phyloP scores from a whole-genome alignment of 306 rosid genomes.

The Notholithocarpus densiflorus region DNA sequence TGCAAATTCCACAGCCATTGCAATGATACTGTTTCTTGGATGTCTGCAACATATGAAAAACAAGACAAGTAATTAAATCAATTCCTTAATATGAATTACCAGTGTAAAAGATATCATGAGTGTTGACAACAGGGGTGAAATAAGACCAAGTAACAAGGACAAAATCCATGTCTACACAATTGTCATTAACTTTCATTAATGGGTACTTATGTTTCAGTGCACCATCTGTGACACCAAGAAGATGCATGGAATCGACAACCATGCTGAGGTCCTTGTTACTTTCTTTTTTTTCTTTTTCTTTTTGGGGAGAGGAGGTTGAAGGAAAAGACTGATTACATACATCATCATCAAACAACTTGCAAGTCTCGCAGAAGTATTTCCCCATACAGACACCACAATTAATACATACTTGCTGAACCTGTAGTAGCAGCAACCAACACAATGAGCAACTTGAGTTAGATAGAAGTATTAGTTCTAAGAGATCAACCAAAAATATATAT shows the following conservation, averaged over 20 bases:
- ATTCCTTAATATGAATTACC: background rate
- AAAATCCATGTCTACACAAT: background rate
- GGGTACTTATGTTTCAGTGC: background rate
- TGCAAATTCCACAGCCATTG: constrained; percentile 86
- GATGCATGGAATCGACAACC: background rate
- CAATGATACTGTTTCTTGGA: constrained; percentile 87
- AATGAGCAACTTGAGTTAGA: constrained; percentile 2
- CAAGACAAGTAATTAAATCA: background rate
- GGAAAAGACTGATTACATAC: constrained; percentile 21
- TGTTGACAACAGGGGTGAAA: background rate
- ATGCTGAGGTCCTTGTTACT: background rate
- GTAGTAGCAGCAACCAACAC: constrained; percentile 29
- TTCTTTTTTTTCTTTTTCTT: background rate
- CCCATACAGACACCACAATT: constrained; percentile 91
- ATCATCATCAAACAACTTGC: constrained; percentile 91
- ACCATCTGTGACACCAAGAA: background rate
- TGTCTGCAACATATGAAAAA: constrained; percentile 35
- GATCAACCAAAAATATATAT: background rate
- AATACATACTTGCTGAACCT: constrained; percentile 74
- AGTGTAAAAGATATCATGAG: background rate
- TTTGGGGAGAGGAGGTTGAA: background rate
- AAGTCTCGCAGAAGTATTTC: constrained; percentile 67
- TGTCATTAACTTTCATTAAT: background rate
- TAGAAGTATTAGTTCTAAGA: background rate
- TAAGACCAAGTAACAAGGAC: constrained; percentile 2